Percentiles rank a stretch among this genome's conserved stretches.
These are phyloP conservation scores for Vigna angularis DNA, from an alignment of 306 rosid species.

Conservation along the genomic window DNA sequence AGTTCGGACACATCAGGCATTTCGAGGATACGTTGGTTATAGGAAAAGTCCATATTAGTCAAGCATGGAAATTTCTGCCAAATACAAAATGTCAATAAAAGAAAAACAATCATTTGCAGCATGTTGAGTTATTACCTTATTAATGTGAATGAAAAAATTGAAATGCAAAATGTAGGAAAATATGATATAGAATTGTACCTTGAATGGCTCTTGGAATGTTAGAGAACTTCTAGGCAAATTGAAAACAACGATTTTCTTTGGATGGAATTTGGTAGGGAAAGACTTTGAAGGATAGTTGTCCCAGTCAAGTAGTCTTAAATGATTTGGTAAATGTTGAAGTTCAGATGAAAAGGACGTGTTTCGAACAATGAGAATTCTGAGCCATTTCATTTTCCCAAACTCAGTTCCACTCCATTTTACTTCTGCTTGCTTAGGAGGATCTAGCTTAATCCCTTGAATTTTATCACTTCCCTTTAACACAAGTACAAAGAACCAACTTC, in stretches of 20 bases:
- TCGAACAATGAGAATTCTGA: slow-evolving; percentile 36
- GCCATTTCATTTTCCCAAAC: slow-evolving; percentile 15
- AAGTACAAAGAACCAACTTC: neutral
- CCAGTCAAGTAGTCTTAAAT: slow-evolving; percentile 36
- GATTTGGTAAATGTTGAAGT: slow-evolving; percentile 36
- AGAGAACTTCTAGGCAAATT: neutral
- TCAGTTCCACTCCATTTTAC: neutral
- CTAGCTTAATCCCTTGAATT: neutral
- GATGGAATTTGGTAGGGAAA: slow-evolving; percentile 31
- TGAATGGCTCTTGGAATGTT: neutral
- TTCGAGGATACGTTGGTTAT: neutral
- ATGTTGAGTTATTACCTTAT: neutral
- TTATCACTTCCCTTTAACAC: slow-evolving; percentile 15
- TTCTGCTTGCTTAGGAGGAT: neutral
- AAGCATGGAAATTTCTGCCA: too few relatives aligned
- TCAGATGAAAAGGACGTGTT: neutral
- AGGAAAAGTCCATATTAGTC: neutral
- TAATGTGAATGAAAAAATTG: too few relatives aligned
- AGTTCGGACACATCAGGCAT: neutral
- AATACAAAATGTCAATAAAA: neutral
- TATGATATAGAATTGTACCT: neutral
- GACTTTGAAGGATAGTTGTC: slow-evolving; percentile 16
- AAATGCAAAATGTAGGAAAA: too few relatives aligned
- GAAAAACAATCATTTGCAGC: neutral
- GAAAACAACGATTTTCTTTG: neutral